A percentile compares a stretch with the other conserved stretches of the same genome.
phyloP scores from a whole-genome alignment of 345 rosid genomes.

The Eucalyptus cladocalyx region DNA sequence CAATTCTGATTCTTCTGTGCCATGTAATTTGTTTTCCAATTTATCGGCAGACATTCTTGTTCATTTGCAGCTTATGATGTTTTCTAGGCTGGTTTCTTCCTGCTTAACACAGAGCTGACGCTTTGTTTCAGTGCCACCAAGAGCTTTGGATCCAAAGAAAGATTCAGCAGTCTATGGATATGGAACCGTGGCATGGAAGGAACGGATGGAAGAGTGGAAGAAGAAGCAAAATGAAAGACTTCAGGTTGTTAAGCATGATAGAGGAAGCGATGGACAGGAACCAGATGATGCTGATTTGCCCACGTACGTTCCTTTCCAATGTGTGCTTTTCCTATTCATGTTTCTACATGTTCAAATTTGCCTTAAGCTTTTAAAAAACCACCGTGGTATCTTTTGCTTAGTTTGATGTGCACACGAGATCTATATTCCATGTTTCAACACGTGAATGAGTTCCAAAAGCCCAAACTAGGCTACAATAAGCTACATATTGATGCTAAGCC shows the following conservation, averaged over 20 bases:
- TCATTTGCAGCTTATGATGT: not conserved
- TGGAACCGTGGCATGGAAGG: slow-evolving; percentile 94
- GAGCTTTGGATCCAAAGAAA: slow-evolving; percentile 80
- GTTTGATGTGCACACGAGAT: not conserved
- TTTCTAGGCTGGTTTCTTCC: not conserved
- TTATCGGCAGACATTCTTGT: not conserved
- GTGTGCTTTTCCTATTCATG: not conserved
- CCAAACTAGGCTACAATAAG: not conserved
- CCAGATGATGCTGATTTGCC: slow-evolving; percentile 64
- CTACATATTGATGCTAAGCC: not conserved
- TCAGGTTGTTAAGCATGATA: slow-evolving; percentile 55
- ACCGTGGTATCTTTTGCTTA: not conserved
- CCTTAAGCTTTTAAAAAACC: not conserved
- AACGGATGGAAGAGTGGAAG: slow-evolving; percentile 84
- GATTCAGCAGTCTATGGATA: slow-evolving; percentile 84
- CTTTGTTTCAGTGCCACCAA: slow-evolving; percentile 47
- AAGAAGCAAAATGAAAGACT: slow-evolving; percentile 59
- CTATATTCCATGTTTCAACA: not conserved
- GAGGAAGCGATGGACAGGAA: slow-evolving; percentile 27
- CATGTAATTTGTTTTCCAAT: slow-evolving; percentile 23
- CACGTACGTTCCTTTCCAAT: slow-evolving; percentile 18
- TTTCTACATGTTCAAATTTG: not conserved
- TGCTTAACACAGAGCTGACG: not conserved
- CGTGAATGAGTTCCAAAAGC: not conserved
- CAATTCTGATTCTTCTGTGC: slow-evolving; percentile 34